These are phyloP conservation scores for Teunomyces kruisii DNA, from an alignment of 805 yeast species.

Conservation along the genomic window DNA sequence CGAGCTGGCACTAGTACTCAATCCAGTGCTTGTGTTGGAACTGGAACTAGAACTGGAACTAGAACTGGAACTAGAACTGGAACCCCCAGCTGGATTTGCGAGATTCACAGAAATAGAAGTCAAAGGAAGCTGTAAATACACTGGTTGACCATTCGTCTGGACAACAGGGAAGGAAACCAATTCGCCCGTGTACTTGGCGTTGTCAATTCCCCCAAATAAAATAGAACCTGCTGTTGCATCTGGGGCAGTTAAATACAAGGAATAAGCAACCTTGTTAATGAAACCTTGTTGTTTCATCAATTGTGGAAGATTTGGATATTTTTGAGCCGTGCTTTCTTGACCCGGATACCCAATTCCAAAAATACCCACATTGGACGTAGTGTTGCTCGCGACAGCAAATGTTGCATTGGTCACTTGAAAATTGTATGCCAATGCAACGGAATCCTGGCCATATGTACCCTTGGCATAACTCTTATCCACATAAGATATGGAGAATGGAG, in stretches of 20 bases:
- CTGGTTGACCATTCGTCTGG: conserved; percentile 10
- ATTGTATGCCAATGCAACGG: conserved; percentile 13
- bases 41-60: background rate
- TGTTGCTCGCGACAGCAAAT: conserved; percentile 17
- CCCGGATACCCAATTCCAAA: conserved; percentile 18
- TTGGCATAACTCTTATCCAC: conserved; percentile 49
- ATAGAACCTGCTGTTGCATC: conserved; percentile 50
- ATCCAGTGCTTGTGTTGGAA: background rate
- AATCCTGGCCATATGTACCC: conserved; percentile 47
- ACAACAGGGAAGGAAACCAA: conserved; percentile 30
- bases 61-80: background rate
- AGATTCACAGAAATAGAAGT: conserved; percentile 14
- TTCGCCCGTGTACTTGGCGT: conserved; percentile 56
- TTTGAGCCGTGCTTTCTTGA: conserved; percentile 13
- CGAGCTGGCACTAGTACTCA: background rate
- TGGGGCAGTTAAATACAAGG: conserved; percentile 54
- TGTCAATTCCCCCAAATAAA: conserved; percentile 73
- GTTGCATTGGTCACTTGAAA: conserved; percentile 12
- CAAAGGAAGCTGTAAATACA: conserved; percentile 20
- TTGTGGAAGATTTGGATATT: conserved; percentile 67
- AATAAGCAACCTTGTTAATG: conserved; percentile 56
- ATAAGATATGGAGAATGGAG: conserved; percentile 39
- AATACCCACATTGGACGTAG: conserved; percentile 16
- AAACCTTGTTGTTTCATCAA: conserved; percentile 58
- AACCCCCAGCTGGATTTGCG: background rate